Conservation (phyloP, 345 rosid genomes). For the Syzygium grande region DNA sequence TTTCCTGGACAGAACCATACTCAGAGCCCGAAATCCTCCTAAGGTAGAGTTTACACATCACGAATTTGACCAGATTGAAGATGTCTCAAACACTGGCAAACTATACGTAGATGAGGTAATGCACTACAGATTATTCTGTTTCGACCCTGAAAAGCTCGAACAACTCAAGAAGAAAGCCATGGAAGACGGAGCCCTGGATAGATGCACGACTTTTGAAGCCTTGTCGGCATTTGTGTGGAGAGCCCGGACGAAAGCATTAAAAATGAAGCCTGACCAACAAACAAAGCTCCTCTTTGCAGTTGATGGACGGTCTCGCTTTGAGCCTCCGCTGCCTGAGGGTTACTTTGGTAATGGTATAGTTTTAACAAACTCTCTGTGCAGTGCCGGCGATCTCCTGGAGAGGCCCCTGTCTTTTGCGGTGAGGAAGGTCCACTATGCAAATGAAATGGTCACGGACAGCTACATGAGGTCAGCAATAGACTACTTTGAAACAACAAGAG, state of each 20-base stretch:
- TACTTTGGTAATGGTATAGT: slow-evolving; percentile 77
- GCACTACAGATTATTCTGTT: slow-evolving; percentile 57
- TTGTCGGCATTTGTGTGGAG: slow-evolving; percentile 75
- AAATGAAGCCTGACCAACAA: slow-evolving; percentile 53
- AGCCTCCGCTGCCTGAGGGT: slow-evolving; percentile 58
- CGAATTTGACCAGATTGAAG: slow-evolving; percentile 68
- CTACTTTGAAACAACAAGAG: slow-evolving; percentile 72
- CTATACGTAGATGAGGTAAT: slow-evolving; percentile 59
- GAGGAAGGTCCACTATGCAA: slow-evolving; percentile 48
- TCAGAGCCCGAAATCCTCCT: slow-evolving; percentile 51
- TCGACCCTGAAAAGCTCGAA: slow-evolving; percentile 50
- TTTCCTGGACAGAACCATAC: slow-evolving; percentile 46
- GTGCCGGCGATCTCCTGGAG: slow-evolving; percentile 56
- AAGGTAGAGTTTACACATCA: slow-evolving; percentile 45
- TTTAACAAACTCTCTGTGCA: slow-evolving; percentile 45
- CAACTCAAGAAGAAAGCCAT: slow-evolving; percentile 41
- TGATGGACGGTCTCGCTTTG: slow-evolving; percentile 64
- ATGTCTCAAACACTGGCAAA: slow-evolving; percentile 43
- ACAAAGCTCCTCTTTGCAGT: slow-evolving; percentile 81
- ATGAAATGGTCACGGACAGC: slow-evolving; percentile 50
- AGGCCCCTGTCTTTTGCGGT: slow-evolving; percentile 46
- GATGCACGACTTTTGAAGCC: slow-evolving; percentile 68
- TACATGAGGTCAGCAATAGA: slow-evolving; percentile 88
- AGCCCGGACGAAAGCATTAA: slow-evolving; percentile 59
- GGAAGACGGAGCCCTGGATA: slow-evolving; percentile 31